These are phyloP conservation scores for Diaporthe nobilis DNA, from an alignment of 2,329 filamentous ascomycete species.

Conservation along the genomic window DNA sequence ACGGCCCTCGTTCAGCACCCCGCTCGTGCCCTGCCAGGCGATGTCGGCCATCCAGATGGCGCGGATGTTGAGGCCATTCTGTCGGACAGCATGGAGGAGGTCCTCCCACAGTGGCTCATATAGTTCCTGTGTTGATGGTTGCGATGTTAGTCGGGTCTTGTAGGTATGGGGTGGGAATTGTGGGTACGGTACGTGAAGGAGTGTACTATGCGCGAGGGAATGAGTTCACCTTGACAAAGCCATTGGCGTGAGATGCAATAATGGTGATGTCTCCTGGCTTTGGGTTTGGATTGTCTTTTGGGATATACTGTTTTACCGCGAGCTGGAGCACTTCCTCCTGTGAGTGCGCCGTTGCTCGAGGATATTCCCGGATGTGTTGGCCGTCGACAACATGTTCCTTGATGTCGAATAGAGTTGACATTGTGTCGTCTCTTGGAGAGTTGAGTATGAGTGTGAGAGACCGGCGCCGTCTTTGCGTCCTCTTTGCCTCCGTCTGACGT, in stretches of 20 bases:
- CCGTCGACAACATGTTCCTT: conserved; percentile 81
- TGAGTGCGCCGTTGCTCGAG: conserved; percentile 77
- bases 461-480: not conserved
- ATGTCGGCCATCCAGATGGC: conserved; percentile 92
- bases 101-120: conserved; percentile 96
- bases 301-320: conserved; percentile 90
- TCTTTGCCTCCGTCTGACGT: not conserved
- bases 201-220: not conserved
- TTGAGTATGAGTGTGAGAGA: not conserved
- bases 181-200: conserved; percentile 5
- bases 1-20: conserved; percentile 79
- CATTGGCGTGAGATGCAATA: conserved; percentile 90
- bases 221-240: conserved; percentile 82
- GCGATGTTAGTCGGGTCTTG: conserved; percentile 4
- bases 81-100: conserved; percentile 71
- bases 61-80: conserved; percentile 77
- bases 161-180: no score
- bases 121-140: conserved; percentile 73
- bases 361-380: conserved; percentile 87
- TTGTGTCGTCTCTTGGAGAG: conserved; percentile 39
- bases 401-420: conserved; percentile 70
- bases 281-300: conserved; percentile 77
- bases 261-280: conserved; percentile 85
- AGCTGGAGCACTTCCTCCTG: conserved; percentile 83
- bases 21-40: conserved; percentile 86